Base-by-base conservation (phyloP, 257 asterid species). In the Knoxia roxburghii region DNA sequence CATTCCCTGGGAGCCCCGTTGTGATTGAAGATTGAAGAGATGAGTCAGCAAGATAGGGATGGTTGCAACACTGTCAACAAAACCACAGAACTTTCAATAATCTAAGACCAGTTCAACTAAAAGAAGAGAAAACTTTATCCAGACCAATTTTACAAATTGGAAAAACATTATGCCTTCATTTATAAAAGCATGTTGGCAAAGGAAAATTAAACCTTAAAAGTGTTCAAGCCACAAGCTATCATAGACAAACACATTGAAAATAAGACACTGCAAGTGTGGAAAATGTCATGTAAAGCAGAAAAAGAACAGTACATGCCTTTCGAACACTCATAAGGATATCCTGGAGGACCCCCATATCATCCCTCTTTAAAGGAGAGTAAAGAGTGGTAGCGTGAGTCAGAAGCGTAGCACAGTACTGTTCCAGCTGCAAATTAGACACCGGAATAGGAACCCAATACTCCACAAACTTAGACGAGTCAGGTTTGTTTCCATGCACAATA, bases 401-500 rank as follows among this genome's bases (percentile, higher is more conserved):
- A 73, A 94, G 89, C 30, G 86, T 77, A 59, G 70, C 83, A 78
- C 97, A 94, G 77, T 90, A 90, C 72, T 78, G 89, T 77, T 94
- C 97, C 65, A 94, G 89, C 83, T 94, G 99, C 78, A 79, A 72
- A 73, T 86, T 83, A 57, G 97, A 88, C 67, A 90, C 68, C 74
- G 85, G 85, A 71, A 78, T 89, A 20, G 99, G 99, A 73, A 90
- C 76, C 99, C 97, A 94, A 67, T 82, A 88, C 85, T 94, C 99
- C 23, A 76, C 72, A 76, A 88, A 86, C 86, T 80, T 88, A 72
- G 91, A 76, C 63, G 71, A 58, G 53, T 72, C 79, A 30, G 76
- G 74, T 57, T 75, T 68, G 71, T 77, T 69, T 58, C 78, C 80
- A 68, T 81, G 68, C 43, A 82, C 86, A 55, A 72, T 68, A 65